Evolutionary conservation across 2,329 filamentous ascomycete genomes (phyloP), one percentile per base, ranked within the genome.

Genomic region (Gremmenia infestans): DNA sequence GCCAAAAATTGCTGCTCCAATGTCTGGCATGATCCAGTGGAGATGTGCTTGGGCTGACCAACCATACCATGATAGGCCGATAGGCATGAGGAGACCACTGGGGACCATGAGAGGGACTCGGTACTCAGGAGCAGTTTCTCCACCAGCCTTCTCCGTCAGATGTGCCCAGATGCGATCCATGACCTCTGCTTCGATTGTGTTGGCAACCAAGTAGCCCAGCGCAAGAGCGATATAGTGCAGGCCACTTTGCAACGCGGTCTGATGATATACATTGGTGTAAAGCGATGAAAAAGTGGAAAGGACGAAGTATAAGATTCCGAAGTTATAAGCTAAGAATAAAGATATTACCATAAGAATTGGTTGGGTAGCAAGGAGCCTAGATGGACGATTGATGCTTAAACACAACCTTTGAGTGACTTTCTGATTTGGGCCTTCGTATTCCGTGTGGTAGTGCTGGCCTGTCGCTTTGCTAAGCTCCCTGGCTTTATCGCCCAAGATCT

Each of bases 41-140:
- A 72, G 68, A 3, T 73, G 63, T 42, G 73, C 72, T 45, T 81
- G 71, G 0, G 78, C 79, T 1, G 73, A 72, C 80, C 80, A 83
- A 42, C 81, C 81, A 63, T 82, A 83, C 67, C 76, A 73, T 56
- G 82, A 74, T 0, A 83, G 71, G 2, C 78, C 75, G 8, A 85
- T 70, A 0, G 82, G 82, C 0, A 84, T 22, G 1, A 84, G 57
- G 0, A 85, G 40, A 0, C 76, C 76, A 0, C 78, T 79, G 0
- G 79, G 71, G 14, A 81, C 61, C 69, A 83, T 79, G 1, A 85
- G 70, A 0, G 82, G 83, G 0, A 85, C 72, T 12, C 85, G 79
- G 62, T 80, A 83, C 60, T 88, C 85, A 0, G 85, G 83, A 72
- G 15, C 40, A 9, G 23, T 22, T 25, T 45, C 32, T 12, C 47